Percentiles rank a stretch among this genome's conserved stretches.
phyloP scores from a whole-genome alignment of 768 basidiomycete genomes.

The Pleurotus giganteus region DNA sequence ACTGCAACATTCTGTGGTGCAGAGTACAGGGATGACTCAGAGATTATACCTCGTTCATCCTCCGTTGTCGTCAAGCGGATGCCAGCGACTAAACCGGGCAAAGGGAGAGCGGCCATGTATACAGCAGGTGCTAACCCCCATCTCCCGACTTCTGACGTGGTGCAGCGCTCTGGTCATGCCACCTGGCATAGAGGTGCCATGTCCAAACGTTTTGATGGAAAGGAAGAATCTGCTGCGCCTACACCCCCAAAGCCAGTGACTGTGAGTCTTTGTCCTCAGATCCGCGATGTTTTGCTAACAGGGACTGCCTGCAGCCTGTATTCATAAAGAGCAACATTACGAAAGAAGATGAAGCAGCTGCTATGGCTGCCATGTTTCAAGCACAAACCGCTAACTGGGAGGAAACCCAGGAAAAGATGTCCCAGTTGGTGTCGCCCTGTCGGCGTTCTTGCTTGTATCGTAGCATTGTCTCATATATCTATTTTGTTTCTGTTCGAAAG shows the following conservation, averaged over 20 bases:
- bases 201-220: slow-evolving; percentile 89
- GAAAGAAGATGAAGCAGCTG: slow-evolving; percentile 85
- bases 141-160: slow-evolving; percentile 47
- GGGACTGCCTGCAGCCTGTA: slow-evolving; percentile 23
- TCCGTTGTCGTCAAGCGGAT: slow-evolving; percentile 92
- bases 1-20: slow-evolving; percentile 4
- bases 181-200: slow-evolving; percentile 74
- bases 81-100: slow-evolving; percentile 77
- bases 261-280: slow-evolving; percentile 20
- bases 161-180: slow-evolving; percentile 30
- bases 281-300: too few relatives aligned
- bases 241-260: slow-evolving; percentile 30
- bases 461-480: slow-evolving; percentile 71
- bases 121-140: slow-evolving; percentile 45
- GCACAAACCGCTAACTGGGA: slow-evolving; percentile 95
- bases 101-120: slow-evolving; percentile 80
- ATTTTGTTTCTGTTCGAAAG: slow-evolving; percentile 49
- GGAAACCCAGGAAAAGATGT: slow-evolving; percentile 99
- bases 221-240: slow-evolving; percentile 51
- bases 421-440: slow-evolving; percentile 81
- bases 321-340: slow-evolving; percentile 43
- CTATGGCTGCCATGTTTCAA: slow-evolving; percentile 98
- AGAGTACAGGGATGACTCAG: slow-evolving; percentile 93
- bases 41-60: slow-evolving; percentile 91
- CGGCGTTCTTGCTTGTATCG: slow-evolving; percentile 54